Evolutionary conservation across 345 rosid genomes (phyloP), one percentile per base, ranked within the genome.

Genomic region (Odontarrhena argentea): DNA sequence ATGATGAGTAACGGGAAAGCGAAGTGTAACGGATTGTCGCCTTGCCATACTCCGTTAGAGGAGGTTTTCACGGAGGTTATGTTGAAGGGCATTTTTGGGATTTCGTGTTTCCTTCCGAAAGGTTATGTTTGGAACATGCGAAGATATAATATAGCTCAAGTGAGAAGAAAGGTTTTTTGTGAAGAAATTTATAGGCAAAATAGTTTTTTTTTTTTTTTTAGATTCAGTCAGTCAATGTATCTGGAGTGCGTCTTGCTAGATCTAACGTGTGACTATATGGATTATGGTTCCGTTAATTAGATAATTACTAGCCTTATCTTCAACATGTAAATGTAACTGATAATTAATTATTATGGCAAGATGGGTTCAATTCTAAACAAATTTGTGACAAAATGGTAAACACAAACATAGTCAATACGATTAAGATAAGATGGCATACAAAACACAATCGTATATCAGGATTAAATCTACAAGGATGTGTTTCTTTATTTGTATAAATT

Each of bases 41-140:
- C 98, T 79, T 87, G 96, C 98, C 96, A 92, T 4, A 38, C 91
- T 64, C 96, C 96, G 72, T 87, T 74, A 3, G 98, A 88, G 4
- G 96, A 85, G 5, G 89, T 84, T 80, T 86, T 78, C 36, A 92
- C 82, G 70, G 85, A 46, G 40, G 87, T 85, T 51, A 85, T 84
- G 67, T 88, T 88, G 24, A 82, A 60, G 38, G 77, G 7, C 91
- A 84, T 85, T 53, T 56, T 36, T 22, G 71, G 53, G 12, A 32
- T 18, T 55, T 52, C 0, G 0, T 32, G 1, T 25, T 69, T 9
- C 40, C 30, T 37, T 14, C n/a, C 6, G 11, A 38, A 68, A 52
- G 22, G 32, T 24, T 53, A 25, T 36, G 7, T 63, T 72, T 28
- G 59, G 60, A 56, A 42, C 55, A 57, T 65, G 61, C 13, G 60